phyloP scores from a whole-genome alignment of 768 basidiomycete species.

The Leccinum aurantiacum region DNA sequence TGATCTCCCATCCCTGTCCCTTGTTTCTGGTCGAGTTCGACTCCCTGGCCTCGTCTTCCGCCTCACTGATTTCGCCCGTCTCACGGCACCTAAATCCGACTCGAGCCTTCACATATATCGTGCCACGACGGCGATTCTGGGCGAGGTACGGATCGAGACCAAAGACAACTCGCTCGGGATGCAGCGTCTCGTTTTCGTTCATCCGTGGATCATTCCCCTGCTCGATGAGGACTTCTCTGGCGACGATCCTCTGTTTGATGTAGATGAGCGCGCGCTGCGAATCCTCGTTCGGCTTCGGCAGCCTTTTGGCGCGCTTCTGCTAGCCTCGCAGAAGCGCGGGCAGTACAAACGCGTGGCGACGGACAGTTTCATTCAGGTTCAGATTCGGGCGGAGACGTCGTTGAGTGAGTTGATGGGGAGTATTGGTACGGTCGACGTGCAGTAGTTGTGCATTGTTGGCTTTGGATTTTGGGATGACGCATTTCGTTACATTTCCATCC shows the following conservation, averaged over 20 bases:
- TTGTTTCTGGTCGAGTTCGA: too few relatives aligned
- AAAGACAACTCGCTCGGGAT: fast-evolving
- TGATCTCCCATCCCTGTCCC: too few relatives aligned
- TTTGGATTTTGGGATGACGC: not conserved
- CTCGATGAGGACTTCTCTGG: not conserved
- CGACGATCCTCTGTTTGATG: not conserved
- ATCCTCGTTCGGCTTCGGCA: not conserved
- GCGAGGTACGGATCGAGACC: fast-evolving
- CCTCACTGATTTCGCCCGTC: not conserved
- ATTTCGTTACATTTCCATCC: too few relatives aligned
- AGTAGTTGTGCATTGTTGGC: not conserved
- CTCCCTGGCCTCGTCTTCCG: too few relatives aligned
- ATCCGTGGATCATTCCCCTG: not conserved
- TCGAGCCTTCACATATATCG: too few relatives aligned
- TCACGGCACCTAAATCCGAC: too few relatives aligned
- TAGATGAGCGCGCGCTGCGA: not conserved
- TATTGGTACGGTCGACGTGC: not conserved
- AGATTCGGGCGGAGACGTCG: not conserved
- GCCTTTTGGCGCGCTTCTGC: too few relatives aligned
- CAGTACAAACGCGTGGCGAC: too few relatives aligned
- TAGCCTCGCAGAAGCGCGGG: too few relatives aligned
- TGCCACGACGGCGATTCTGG: too few relatives aligned
- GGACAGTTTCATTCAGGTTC: too few relatives aligned
- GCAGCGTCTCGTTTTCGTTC: too few relatives aligned
- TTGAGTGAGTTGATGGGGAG: not conserved